Evolutionary conservation across 169 alveolate genomes (phyloP).

Genomic region (Plasmodium malariae): DNA sequence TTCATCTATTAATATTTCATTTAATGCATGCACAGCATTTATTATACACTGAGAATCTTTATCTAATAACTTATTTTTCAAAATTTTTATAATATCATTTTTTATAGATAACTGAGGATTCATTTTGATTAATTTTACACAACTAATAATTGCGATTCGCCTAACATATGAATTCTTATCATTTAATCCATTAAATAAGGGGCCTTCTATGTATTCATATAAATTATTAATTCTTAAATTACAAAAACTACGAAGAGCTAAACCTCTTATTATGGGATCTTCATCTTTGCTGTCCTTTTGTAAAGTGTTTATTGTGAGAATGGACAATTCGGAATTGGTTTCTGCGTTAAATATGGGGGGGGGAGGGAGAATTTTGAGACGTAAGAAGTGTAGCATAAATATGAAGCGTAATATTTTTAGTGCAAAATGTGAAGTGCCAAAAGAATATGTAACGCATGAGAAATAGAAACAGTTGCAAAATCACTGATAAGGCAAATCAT

Average conservation of each 20-base stretch:
- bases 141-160: constrained; percentile 96
- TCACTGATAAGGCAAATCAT: too few relatives aligned
- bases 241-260: constrained; percentile 97
- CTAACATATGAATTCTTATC: constrained; percentile 97
- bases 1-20: constrained; percentile 93
- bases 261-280: constrained; percentile 98
- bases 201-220: constrained; percentile 75
- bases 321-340: constrained; percentile 95
- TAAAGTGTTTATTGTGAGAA: constrained; percentile 97
- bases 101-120: constrained; percentile 62
- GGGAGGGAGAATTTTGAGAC: too few relatives aligned
- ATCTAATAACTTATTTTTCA: constrained; percentile 86
- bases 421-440: too few relatives aligned
- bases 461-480: too few relatives aligned
- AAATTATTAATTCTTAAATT: constrained; percentile 91
- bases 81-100: constrained; percentile 72
- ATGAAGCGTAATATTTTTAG: too few relatives aligned
- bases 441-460: too few relatives aligned
- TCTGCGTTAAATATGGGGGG: constrained; percentile 85
- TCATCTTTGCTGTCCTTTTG: constrained; percentile 96
- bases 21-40: constrained; percentile 93
- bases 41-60: constrained; percentile 92
- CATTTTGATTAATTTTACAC: constrained; percentile 76
- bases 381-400: too few relatives aligned
- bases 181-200: constrained; percentile 86